phyloP scores from a whole-genome alignment of 23 red algal genomes.

The Gracilaria domingensis region DNA sequence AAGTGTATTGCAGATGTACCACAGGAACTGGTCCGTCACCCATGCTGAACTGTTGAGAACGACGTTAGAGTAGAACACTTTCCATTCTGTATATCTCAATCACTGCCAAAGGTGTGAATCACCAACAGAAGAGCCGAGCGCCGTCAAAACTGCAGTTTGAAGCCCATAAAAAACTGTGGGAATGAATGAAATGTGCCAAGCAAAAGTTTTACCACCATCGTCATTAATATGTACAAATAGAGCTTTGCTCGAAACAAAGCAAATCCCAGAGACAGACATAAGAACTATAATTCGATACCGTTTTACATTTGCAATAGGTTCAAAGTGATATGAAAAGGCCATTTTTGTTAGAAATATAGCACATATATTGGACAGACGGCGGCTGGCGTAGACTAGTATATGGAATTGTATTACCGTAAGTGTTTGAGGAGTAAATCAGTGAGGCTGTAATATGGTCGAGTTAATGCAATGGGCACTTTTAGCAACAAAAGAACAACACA shows the following conservation, averaged over 20 bases:
- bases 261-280: constrained; percentile 62
- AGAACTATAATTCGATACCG: constrained; percentile 25
- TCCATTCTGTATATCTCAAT: constrained; percentile 77
- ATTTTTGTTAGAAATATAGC: constrained; percentile 69
- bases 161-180: constrained; percentile 13
- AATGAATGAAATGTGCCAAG: neutral
- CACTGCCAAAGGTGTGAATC: constrained; percentile 88
- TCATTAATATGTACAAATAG: constrained; percentile 57
- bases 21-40: constrained; percentile 72
- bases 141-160: constrained; percentile 10
- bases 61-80: constrained; percentile 94
- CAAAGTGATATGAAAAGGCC: constrained; percentile 56
- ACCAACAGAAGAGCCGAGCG: constrained; percentile 62
- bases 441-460: neutral
- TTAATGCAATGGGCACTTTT: constrained; percentile 41
- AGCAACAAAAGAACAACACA: constrained; percentile 45
- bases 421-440: constrained; percentile 34
- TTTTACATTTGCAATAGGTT: neutral
- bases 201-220: constrained; percentile 48
- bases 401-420: constrained; percentile 83
- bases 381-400: constrained; percentile 80
- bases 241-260: constrained; percentile 85
- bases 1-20: constrained; percentile 89
- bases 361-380: constrained; percentile 79
- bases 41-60: constrained; percentile 73